Evolutionary conservation across 345 rosid species (phyloP).

Genomic region (Mallotus nudiflorus): DNA sequence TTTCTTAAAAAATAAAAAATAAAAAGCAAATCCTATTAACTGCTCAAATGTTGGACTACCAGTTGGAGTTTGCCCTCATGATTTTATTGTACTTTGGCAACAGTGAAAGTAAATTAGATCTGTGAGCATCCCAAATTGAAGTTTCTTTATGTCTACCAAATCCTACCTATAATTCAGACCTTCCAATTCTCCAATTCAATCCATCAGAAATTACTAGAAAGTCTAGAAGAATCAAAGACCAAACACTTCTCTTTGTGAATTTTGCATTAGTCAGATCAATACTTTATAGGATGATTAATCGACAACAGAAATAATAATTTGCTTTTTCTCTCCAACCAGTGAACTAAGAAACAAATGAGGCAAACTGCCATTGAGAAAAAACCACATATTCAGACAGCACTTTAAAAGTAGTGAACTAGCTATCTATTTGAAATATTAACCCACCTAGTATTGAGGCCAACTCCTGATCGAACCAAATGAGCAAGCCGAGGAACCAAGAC

Average conservation of each 20-base stretch:
- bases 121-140: no score
- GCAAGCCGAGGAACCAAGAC: slow-evolving; percentile 78
- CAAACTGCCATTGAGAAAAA: not conserved
- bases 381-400: not conserved
- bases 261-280: not conserved
- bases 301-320: not conserved
- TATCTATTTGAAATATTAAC: slow-evolving; percentile 19
- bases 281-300: not conserved
- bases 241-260: no score
- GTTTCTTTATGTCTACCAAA: no score
- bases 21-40: no score
- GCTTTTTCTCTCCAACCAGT: not conserved
- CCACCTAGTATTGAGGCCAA: slow-evolving; percentile 97
- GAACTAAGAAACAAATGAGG: not conserved
- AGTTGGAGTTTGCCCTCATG: no score
- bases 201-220: no score
- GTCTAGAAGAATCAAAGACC: not conserved
- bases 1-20: no score
- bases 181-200: no score
- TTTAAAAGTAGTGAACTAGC: slow-evolving; percentile 7
- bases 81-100: no score
- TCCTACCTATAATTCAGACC: no score
- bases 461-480: slow-evolving; percentile 83
- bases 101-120: no score
- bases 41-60: no score